Evolutionary conservation across 2,329 filamentous ascomycete species (phyloP).

Genomic region (Calycina herbarum): DNA sequence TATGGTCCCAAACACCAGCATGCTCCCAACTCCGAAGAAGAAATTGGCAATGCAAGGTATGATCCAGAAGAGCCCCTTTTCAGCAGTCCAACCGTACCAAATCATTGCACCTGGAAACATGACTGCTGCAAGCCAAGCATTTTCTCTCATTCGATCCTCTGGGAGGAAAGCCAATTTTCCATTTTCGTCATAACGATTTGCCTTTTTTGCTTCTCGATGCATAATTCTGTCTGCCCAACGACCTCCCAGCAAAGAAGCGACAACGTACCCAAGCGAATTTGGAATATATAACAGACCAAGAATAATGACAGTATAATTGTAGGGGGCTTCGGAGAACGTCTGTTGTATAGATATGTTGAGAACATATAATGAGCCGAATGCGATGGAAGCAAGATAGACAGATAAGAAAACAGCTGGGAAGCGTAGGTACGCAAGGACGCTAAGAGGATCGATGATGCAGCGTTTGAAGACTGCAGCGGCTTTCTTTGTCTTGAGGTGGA

Average conservation of each 20-base stretch:
- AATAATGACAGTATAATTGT: constrained; percentile 66
- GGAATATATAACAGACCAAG: constrained; percentile 79
- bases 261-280: constrained; percentile 69
- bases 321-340: constrained; percentile 66
- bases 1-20: constrained; percentile 54
- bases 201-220: constrained; percentile 70
- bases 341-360: constrained; percentile 76
- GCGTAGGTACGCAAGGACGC: constrained; percentile 68
- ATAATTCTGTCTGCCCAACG: constrained; percentile 81
- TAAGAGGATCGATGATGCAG: constrained; percentile 70
- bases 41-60: constrained; percentile 16
- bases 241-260: constrained; percentile 68
- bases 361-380: constrained; percentile 74
- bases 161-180: constrained; percentile 69
- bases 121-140: constrained; percentile 72
- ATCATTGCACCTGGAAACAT: constrained; percentile 71
- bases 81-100: constrained; percentile 74
- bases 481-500: constrained; percentile 56
- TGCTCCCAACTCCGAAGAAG: constrained; percentile 62
- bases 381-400: constrained; percentile 72
- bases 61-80: constrained; percentile 50
- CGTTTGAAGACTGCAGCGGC: constrained; percentile 56
- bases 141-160: constrained; percentile 81
- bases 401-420: constrained; percentile 73
- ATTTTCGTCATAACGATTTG: constrained; percentile 64